Evolutionary conservation across 148 eudicot genomes (phyloP).

Genomic region (Arctostaphylos glauca): DNA sequence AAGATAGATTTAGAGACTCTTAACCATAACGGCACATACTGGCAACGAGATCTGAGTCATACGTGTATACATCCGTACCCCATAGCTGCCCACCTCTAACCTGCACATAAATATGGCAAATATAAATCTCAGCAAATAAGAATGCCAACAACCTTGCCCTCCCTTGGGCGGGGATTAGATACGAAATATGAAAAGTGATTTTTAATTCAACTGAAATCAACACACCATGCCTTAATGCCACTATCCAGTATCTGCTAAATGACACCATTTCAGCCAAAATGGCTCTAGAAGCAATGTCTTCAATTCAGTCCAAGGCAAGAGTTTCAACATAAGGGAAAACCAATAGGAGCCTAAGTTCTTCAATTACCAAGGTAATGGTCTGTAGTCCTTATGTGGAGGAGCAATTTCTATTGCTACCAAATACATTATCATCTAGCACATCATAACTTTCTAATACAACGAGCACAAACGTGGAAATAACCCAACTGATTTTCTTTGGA

Average conservation of each 20-base stretch:
- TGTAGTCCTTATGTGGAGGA: not conserved
- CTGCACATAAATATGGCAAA: slow-evolving; percentile 38
- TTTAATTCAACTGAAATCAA: not conserved
- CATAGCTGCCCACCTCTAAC: slow-evolving; percentile 97
- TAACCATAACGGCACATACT: slow-evolving; percentile 46
- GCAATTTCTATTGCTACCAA: not conserved
- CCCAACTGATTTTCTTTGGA: not conserved
- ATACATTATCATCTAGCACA: no score
- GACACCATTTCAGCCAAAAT: not conserved
- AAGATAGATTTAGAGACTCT: not conserved
- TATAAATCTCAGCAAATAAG: not conserved
- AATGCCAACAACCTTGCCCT: no score
- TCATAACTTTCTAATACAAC: no score
- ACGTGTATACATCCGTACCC: slow-evolving; percentile 98
- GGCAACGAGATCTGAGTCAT: slow-evolving; percentile 98
- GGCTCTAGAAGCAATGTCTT: not conserved
- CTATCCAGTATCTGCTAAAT: not conserved
- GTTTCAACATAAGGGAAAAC: not conserved
- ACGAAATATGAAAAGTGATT: not conserved
- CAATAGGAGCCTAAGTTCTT: not conserved
- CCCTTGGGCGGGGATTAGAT: no score
- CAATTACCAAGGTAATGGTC: not conserved
- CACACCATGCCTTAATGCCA: not conserved
- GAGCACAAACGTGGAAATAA: not conserved
- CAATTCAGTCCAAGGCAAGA: slow-evolving; percentile 1